Percentiles rank a stretch among this genome's conserved stretches.
Evolutionary conservation across 306 rosid genomes (phyloP).

Genomic region (Pterocarpus macrocarpus): DNA sequence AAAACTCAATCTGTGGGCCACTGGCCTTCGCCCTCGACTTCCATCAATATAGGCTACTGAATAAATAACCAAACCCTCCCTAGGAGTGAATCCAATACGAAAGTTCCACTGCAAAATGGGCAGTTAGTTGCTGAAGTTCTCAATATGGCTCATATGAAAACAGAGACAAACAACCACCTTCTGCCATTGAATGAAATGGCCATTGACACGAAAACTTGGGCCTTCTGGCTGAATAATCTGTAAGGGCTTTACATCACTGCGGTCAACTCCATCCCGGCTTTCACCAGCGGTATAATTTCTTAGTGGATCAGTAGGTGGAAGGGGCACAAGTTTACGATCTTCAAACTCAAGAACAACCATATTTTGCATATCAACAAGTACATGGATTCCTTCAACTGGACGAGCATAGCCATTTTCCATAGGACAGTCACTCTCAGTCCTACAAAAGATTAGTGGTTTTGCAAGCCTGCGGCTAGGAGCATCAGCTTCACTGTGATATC

Average conservation of each 20-base stretch:
- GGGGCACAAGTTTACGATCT: constrained; percentile 79
- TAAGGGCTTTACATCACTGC: constrained; percentile 83
- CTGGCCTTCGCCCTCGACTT: constrained; percentile 80
- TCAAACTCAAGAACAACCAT: constrained; percentile 84
- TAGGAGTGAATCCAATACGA: constrained; percentile 82
- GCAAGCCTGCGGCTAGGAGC: constrained; percentile 91
- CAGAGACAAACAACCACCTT: constrained; percentile 56
- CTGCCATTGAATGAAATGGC: constrained; percentile 82
- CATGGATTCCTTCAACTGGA: constrained; percentile 87
- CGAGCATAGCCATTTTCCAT: constrained; percentile 93
- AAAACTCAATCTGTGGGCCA: constrained; percentile 80
- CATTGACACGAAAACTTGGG: constrained; percentile 84
- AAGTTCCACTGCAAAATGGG: constrained; percentile 79
- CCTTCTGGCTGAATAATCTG: constrained; percentile 85
- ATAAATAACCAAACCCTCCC: constrained; percentile 76
- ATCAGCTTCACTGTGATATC: constrained; percentile 83
- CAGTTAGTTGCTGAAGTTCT: constrained; percentile 27
- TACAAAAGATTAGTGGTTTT: constrained; percentile 79
- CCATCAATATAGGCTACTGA: constrained; percentile 81
- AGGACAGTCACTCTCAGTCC: constrained; percentile 91
- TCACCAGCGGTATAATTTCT: constrained; percentile 82
- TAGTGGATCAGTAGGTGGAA: constrained; percentile 86
- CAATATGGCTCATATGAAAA: constrained; percentile 14
- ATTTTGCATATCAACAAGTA: constrained; percentile 87
- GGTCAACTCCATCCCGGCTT: constrained; percentile 83